Conservation (phyloP, 2,329 filamentous ascomycete species). For the Calonectria honghensis region DNA sequence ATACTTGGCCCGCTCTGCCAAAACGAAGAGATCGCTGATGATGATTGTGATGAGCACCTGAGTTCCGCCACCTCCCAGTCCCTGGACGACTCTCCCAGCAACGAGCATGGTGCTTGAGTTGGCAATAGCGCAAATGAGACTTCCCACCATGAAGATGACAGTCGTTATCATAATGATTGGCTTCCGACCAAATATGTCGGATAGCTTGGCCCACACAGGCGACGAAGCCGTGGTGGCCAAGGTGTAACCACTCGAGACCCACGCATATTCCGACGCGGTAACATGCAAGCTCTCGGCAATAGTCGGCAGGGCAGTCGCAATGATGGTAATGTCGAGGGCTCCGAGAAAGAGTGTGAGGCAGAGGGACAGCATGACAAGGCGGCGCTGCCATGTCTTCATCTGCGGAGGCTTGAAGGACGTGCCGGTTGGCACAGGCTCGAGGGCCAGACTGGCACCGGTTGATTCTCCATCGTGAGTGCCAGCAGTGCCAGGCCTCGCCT, state of each 20-base stretch:
- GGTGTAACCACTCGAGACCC: slow-evolving; percentile 54
- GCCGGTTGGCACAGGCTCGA: slow-evolving; percentile 47
- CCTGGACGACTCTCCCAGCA: slow-evolving; percentile 59
- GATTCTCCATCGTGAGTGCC: slow-evolving; percentile 29
- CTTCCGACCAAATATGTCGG: slow-evolving; percentile 71
- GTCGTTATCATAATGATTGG: slow-evolving; percentile 63
- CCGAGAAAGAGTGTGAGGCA: slow-evolving; percentile 54
- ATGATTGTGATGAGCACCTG: slow-evolving; percentile 50
- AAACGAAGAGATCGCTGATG: slow-evolving; percentile 72
- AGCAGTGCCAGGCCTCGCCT: neutral
- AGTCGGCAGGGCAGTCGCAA: slow-evolving; percentile 55
- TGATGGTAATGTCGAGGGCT: slow-evolving; percentile 55
- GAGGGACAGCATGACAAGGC: slow-evolving; percentile 50
- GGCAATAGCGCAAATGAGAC: slow-evolving; percentile 70
- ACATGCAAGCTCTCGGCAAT: slow-evolving; percentile 50
- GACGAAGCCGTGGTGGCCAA: slow-evolving; percentile 50
- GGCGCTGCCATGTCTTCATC: slow-evolving; percentile 48
- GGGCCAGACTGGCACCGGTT: slow-evolving; percentile 29
- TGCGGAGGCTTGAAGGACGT: slow-evolving; percentile 47
- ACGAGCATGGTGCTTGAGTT: slow-evolving; percentile 68
- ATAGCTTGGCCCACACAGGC: slow-evolving; percentile 65
- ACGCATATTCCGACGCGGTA: slow-evolving; percentile 53
- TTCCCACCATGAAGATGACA: slow-evolving; percentile 70
- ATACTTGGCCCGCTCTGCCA: slow-evolving; percentile 69
- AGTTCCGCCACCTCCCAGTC: slow-evolving; percentile 50